These are phyloP conservation scores for Botrytis tulipae DNA, from an alignment of 2,329 filamentous ascomycete species.

Conservation along the genomic window DNA sequence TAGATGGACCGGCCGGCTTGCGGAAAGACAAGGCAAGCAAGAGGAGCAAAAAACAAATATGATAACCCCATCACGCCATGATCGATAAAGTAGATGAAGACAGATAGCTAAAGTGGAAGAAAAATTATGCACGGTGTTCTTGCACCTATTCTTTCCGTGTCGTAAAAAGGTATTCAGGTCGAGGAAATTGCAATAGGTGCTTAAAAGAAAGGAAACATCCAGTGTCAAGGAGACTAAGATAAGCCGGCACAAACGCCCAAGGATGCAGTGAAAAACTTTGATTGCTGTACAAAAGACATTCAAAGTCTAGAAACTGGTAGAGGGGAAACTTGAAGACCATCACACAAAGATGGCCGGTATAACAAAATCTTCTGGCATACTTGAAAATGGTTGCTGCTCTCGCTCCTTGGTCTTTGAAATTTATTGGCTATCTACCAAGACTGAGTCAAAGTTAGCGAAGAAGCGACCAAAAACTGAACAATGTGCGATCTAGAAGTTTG, in stretches of 20 bases:
- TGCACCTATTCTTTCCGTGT: not conserved
- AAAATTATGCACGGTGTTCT: not conserved
- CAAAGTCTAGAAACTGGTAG: not conserved
- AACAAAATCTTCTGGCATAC: constrained; percentile 6
- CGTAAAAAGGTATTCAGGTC: not conserved
- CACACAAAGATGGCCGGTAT: not conserved
- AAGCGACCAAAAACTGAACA: not conserved
- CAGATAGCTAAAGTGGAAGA: not conserved
- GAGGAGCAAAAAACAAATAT: constrained; percentile 9
- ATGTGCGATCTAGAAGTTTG: constrained; percentile 14
- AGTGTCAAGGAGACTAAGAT: not conserved
- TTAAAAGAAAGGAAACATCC: not conserved
- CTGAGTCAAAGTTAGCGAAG: not conserved
- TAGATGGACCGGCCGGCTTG: not conserved
- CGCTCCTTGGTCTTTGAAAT: not conserved
- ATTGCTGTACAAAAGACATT: constrained; percentile 9
- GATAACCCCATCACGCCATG: constrained; percentile 9
- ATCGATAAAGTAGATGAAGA: not conserved
- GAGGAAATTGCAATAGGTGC: not conserved
- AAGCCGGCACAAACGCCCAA: constrained; percentile 6
- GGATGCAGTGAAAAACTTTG: not conserved
- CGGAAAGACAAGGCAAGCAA: not conserved
- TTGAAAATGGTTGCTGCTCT: not conserved
- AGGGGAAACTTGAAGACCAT: not conserved
- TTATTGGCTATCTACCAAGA: not conserved